Base-by-base conservation (phyloP, 768 basidiomycete species). In the Mycena pura region DNA sequence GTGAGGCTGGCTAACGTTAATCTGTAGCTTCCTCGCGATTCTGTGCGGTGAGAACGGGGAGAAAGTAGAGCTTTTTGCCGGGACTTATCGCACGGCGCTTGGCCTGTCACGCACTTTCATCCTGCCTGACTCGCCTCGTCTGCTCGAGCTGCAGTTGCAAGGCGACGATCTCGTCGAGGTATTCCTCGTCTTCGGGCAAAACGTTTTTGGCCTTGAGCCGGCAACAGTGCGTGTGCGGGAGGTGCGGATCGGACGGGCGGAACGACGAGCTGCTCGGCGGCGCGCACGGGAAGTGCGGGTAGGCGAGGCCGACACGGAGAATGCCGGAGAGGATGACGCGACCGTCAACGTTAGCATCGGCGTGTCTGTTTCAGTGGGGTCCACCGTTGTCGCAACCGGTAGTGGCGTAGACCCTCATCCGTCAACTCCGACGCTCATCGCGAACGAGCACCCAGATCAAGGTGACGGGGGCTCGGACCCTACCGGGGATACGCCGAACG, bases 221-320 rank as follows among this genome's bases (percentile, higher is more conserved):
- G 93, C 93, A 2, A 96, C 95, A 0, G 94, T 96, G 19, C 85
- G 94, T 25, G 94, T 96, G n/a, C 87, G 94, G 5, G 95, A 96
- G 73, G 94, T 96, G 22, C 84, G 95, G 31, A 93, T 96, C 41
- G 94, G 92, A 7, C 86, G 94, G 5, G 91, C 92, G 2, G 95
- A 95, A 73, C 84, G 94, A 29, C 78, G 95, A 60, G 93, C 93
- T 11, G 92, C 93, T 21, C 82, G 94, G 31, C 82, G 95, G 56
- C 82, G 93, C 51, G 87, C 90, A 14, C 84, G 93, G 31, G 91
- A 90, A 70, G 82, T 82, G 32, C 80, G 87, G 43, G 78, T 80
- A 17, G 84, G 85, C 6, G 83, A 83, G 10, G 60, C 78, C 11
- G 81, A 79, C 25, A 78, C 78, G 40, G 82, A 86, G 25, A 80